Conservation (phyloP, 163 green algal genomes). For the Picocystis sp. region DNA sequence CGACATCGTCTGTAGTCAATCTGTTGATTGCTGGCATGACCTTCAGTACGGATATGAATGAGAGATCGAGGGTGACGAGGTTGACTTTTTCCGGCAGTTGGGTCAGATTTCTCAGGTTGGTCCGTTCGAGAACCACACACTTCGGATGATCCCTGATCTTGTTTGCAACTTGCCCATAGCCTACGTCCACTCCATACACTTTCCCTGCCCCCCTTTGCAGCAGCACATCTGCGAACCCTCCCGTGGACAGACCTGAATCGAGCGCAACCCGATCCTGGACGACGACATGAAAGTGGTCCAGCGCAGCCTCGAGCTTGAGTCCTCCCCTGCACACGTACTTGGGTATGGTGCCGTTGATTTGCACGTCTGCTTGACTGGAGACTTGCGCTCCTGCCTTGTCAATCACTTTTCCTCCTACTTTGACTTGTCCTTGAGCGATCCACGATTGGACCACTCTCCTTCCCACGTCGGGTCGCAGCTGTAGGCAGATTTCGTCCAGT, state of each 20-base stretch:
- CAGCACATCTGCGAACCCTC: slow-evolving; percentile 93
- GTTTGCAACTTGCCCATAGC: slow-evolving; percentile 77
- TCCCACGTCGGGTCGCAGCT: slow-evolving; percentile 44
- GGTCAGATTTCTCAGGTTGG: slow-evolving; percentile 72
- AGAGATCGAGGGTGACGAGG: slow-evolving; percentile 82
- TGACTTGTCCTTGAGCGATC: slow-evolving; percentile 42
- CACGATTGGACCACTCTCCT: slow-evolving; percentile 65
- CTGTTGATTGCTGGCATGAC: slow-evolving; percentile 30
- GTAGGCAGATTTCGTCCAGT: slow-evolving; percentile 63
- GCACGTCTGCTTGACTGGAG: neutral
- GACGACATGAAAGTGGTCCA: slow-evolving; percentile 63
- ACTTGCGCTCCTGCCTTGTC: slow-evolving; percentile 1
- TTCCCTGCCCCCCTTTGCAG: slow-evolving; percentile 60
- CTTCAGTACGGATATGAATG: slow-evolving; percentile 88
- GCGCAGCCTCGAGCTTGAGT: slow-evolving; percentile 77
- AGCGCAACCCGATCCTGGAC: slow-evolving; percentile 45
- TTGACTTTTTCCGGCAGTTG: slow-evolving; percentile 53
- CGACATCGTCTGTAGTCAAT: slow-evolving; percentile 22
- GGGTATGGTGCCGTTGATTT: slow-evolving; percentile 39
- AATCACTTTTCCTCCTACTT: neutral
- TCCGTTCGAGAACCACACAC: slow-evolving; percentile 77
- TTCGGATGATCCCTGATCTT: slow-evolving; percentile 49
- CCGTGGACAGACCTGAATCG: slow-evolving; percentile 84
- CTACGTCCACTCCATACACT: slow-evolving; percentile 90
- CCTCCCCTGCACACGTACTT: slow-evolving; percentile 67